phyloP scores from a whole-genome alignment of 345 rosid species.

The Noccaea caerulescens region DNA sequence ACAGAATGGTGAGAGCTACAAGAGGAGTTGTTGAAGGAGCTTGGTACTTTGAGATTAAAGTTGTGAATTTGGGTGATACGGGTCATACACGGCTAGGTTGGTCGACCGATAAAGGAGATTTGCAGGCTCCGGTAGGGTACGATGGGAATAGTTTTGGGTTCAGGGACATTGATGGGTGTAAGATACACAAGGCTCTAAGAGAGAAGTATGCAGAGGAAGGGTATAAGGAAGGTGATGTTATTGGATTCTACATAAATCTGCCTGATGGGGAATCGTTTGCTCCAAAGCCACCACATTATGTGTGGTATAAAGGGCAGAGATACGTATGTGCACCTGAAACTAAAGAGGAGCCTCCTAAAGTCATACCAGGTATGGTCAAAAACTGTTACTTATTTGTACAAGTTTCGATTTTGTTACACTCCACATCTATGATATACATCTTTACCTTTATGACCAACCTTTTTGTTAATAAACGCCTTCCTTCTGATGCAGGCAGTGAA shows the following conservation, averaged over 20 bases:
- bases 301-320: conserved; percentile 91
- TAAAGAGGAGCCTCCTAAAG: conserved; percentile 85
- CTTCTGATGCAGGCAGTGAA: conserved; percentile 78
- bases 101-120: conserved; percentile 94
- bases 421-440: conserved; percentile 2
- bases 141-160: conserved; percentile 93
- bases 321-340: conserved; percentile 70
- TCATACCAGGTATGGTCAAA: conserved; percentile 68
- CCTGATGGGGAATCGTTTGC: conserved; percentile 79
- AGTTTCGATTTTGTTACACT: conserved; percentile 7
- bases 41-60: conserved; percentile 91
- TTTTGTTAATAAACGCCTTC: neutral
- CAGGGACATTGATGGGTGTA: conserved; percentile 95
- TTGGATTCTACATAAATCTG: conserved; percentile 85
- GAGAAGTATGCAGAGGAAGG: conserved; percentile 91
- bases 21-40: conserved; percentile 96
- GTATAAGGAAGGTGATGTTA: conserved; percentile 88
- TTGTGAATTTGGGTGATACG: conserved; percentile 76
- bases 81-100: conserved; percentile 96
- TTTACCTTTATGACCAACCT: neutral
- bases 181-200: conserved; percentile 91
- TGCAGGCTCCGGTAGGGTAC: conserved; percentile 97
- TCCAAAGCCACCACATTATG: conserved; percentile 78
- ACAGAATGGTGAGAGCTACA: conserved; percentile 95
- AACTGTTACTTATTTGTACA: neutral